A percentile compares a stretch with the other conserved stretches of the same genome.
Conservation (phyloP, 2,329 filamentous ascomycete species). For the Colletotrichum sp. region DNA sequence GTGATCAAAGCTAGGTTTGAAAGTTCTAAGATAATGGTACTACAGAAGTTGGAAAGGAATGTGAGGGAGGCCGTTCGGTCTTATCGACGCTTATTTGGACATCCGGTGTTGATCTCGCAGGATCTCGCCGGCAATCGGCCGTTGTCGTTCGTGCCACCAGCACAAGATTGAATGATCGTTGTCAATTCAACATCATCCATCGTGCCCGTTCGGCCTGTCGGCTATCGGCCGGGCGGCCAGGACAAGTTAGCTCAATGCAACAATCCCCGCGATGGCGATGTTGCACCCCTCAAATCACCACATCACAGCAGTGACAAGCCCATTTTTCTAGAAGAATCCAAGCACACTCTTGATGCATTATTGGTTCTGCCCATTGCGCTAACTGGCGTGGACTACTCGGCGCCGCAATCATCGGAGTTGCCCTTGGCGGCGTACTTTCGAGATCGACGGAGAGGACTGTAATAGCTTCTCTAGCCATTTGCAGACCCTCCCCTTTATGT, state of each 20-base stretch:
- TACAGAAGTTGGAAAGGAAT: background rate
- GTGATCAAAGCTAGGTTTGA: background rate
- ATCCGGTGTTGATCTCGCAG: background rate
- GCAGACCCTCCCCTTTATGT: background rate
- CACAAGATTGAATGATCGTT: background rate
- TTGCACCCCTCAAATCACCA: background rate
- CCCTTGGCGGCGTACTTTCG: background rate
- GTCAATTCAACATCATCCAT: background rate
- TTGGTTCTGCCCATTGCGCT: background rate
- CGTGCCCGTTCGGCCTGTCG: background rate
- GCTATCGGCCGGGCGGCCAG: background rate
- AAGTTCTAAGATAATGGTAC: fast-evolving
- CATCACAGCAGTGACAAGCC: background rate
- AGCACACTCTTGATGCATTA: background rate
- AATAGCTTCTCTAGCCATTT: background rate
- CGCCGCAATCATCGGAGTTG: background rate
- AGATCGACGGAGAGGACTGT: background rate
- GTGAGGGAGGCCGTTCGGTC: background rate
- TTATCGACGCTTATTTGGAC: background rate
- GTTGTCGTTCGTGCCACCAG: background rate
- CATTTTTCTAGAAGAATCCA: background rate
- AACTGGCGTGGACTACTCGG: background rate
- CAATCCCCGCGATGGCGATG: background rate
- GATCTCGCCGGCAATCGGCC: background rate
- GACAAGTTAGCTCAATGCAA: background rate